A percentile compares a stretch with the other conserved stretches of the same genome.
These are phyloP conservation scores for Fimicolochytrium jonesii DNA, from an alignment of 192 early-diverging fungal genomes.

Conservation along the genomic window DNA sequence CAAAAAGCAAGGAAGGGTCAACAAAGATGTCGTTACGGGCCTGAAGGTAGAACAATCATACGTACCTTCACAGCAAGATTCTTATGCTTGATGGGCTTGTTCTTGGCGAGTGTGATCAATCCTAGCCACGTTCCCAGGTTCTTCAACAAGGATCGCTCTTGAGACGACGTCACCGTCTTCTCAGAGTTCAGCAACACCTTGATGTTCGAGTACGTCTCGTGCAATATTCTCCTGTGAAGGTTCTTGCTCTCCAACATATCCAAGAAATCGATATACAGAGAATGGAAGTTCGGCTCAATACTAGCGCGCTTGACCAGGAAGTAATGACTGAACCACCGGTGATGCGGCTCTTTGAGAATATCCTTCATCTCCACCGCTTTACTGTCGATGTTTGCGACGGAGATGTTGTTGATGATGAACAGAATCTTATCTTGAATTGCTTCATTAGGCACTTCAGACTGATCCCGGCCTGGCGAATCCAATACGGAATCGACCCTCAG, in stretches of 20 bases:
- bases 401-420: constrained; percentile 96
- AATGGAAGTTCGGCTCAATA: constrained; percentile 95
- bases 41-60: constrained; percentile 6
- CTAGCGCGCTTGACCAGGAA: constrained; percentile 92
- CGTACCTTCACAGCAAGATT: constrained; percentile 87
- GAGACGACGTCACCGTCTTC: constrained; percentile 83
- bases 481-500: constrained; percentile 52
- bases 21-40: neutral
- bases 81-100: constrained; percentile 94
- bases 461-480: constrained; percentile 40
- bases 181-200: constrained; percentile 87
- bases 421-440: constrained; percentile 85
- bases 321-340: constrained; percentile 93
- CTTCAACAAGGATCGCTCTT: constrained; percentile 86
- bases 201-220: constrained; percentile 87
- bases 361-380: constrained; percentile 78
- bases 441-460: constrained; percentile 52
- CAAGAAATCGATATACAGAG: constrained; percentile 82
- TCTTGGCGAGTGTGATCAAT: constrained; percentile 90
- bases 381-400: constrained; percentile 73
- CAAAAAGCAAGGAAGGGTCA: neutral
- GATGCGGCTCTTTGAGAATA: constrained; percentile 58
- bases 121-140: constrained; percentile 98
- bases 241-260: constrained; percentile 65
- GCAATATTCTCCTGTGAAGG: constrained; percentile 73